Percentiles rank a stretch among this genome's conserved stretches.
Evolutionary conservation across 2,329 filamentous ascomycete genomes (phyloP).

Genomic region (Talaromyces sp.): DNA sequence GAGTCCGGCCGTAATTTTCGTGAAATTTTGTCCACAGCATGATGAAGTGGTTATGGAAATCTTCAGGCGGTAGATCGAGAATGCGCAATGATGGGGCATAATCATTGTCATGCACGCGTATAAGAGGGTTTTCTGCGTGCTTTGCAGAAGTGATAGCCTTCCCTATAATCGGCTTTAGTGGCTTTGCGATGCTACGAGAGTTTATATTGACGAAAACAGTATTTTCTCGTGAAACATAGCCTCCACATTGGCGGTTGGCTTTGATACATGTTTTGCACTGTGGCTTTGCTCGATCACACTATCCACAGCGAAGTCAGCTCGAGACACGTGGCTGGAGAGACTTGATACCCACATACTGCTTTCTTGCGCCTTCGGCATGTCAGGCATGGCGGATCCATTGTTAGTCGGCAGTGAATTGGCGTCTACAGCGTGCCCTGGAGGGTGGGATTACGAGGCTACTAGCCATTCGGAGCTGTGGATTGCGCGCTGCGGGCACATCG

Average conservation of each 20-base stretch:
- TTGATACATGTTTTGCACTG: constrained; percentile 2
- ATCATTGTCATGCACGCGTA: neutral
- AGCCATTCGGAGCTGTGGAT: neutral
- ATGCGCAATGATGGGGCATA: neutral
- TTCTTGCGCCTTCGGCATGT: neutral
- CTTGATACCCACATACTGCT: neutral
- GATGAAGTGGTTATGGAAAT: constrained; percentile 6
- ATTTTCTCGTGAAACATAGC: constrained; percentile 1
- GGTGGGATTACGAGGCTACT: neutral
- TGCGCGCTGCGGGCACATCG: neutral
- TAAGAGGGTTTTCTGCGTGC: neutral
- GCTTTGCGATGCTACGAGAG: neutral
- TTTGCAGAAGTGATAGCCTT: constrained; percentile 1
- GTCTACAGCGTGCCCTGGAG: neutral
- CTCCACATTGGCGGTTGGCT: constrained; percentile 3
- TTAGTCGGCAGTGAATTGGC: neutral
- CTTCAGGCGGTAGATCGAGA: constrained; percentile 3
- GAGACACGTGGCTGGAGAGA: neutral
- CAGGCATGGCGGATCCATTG: neutral
- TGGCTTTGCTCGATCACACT: constrained; percentile 7
- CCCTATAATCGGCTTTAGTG: constrained; percentile 4
- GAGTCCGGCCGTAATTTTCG: constrained; percentile 4
- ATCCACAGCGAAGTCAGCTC: neutral
- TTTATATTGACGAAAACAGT: constrained; percentile 8
- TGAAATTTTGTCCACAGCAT: constrained; percentile 4